A percentile compares a stretch with the other conserved stretches of the same genome.
These are phyloP conservation scores for Auricularia auricula-judae DNA, from an alignment of 768 basidiomycete species.

Conservation along the genomic window DNA sequence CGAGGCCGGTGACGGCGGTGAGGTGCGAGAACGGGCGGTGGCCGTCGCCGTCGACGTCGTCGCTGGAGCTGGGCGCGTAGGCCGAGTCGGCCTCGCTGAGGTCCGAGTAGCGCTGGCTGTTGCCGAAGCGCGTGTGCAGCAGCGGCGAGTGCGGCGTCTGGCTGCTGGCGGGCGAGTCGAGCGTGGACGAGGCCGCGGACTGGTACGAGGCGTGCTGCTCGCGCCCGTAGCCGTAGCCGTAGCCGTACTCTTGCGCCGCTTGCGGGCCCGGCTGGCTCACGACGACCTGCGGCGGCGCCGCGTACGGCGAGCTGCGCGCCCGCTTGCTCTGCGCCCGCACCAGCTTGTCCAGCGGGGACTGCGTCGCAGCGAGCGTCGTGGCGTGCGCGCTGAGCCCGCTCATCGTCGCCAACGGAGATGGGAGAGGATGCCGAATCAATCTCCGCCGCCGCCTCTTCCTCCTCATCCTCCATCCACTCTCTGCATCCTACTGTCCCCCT, in stretches of 20 bases:
- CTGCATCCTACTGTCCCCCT: too few relatives aligned
- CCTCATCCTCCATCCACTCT: too few relatives aligned
- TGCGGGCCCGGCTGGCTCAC: not conserved
- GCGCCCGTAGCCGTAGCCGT: not conserved
- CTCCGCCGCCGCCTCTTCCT: too few relatives aligned
- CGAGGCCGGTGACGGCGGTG: conserved; percentile 8
- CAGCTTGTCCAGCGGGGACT: not conserved
- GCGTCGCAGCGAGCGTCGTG: not conserved
- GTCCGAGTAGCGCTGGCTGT: conserved; percentile 16
- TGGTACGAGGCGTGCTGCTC: not conserved
- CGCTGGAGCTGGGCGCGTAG: conserved; percentile 16
- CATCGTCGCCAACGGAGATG: too few relatives aligned
- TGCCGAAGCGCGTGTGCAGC: conserved; percentile 36
- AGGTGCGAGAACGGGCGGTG: conserved; percentile 26
- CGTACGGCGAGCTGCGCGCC: conserved; percentile 2
- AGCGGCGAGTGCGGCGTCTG: conserved; percentile 33
- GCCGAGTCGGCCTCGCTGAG: too few relatives aligned
- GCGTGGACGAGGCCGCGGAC: not conserved
- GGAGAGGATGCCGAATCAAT: too few relatives aligned
- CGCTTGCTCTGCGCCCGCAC: not conserved
- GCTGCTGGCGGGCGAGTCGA: not conserved
- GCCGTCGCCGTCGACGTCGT: conserved; percentile 22
- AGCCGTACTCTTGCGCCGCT: not conserved
- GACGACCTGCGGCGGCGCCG: not conserved
- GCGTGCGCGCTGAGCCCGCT: too few relatives aligned